Conservation (phyloP, 495 filamentous ascomycete genomes). For the Trichoderma asperelloides region DNA sequence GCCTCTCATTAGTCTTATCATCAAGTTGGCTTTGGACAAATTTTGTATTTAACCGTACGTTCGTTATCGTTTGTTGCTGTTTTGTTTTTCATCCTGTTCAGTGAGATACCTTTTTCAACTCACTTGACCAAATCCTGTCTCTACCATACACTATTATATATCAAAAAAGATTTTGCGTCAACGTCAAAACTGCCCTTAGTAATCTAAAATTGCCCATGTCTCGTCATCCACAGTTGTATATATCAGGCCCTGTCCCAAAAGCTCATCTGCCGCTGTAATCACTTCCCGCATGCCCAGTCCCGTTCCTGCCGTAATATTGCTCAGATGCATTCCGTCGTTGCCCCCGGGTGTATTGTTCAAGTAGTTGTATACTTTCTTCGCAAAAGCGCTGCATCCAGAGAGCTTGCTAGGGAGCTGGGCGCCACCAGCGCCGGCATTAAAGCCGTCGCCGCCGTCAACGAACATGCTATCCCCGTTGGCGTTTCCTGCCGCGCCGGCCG, state of each 20-base stretch:
- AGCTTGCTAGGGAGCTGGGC: slow-evolving; percentile 24
- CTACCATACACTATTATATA: neutral
- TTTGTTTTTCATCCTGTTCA: neutral
- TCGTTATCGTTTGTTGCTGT: neutral
- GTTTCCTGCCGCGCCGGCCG: slow-evolving; percentile 25
- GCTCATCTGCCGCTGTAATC: slow-evolving; percentile 64
- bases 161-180: neutral
- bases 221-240: slow-evolving; percentile 88
- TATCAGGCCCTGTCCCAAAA: slow-evolving; percentile 61
- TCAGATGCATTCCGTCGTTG: slow-evolving; percentile 72
- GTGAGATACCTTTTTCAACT: neutral
- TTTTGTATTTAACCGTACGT: neutral
- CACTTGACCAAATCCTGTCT: neutral
- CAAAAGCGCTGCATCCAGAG: slow-evolving; percentile 42
- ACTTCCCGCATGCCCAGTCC: slow-evolving; percentile 60
- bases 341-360: slow-evolving; percentile 54
- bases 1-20: too few species aligned
- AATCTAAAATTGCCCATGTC: slow-evolving; percentile 67
- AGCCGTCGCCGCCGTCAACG: slow-evolving; percentile 33
- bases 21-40: neutral
- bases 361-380: slow-evolving; percentile 58
- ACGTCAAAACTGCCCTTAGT: slow-evolving; percentile 19
- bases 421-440: slow-evolving; percentile 17
- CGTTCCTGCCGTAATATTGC: slow-evolving; percentile 57
- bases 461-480: slow-evolving; percentile 46